Evolutionary conservation across 768 basidiomycete species (phyloP), one percentile per base, ranked within the genome.

Genomic region (Tubosaeta brunneosetosa): DNA sequence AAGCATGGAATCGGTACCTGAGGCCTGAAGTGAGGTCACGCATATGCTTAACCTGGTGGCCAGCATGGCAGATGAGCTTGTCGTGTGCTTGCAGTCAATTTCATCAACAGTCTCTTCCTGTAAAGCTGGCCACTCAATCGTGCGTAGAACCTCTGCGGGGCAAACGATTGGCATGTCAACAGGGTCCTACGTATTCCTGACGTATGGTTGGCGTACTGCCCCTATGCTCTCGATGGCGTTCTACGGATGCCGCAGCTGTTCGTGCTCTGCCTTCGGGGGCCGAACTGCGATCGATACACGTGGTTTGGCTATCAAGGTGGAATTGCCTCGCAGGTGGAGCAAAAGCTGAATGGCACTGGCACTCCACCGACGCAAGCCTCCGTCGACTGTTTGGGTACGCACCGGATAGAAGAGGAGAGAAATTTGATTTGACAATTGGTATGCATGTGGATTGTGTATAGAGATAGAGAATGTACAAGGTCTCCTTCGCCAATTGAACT

Each of bases 261-360:
- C 6, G 50, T 75, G 8, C 66, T 76, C 13, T 52, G 71, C n/a
- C 58, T 67, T 14, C 64, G 74, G 33, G 75, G 75, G 0, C 75
- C 75, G 13, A 56, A 67, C 49, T 70, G 64, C 51, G 51, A 59
- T 38, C 65, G 74, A 48, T 50, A 53, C 44, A 56, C 60, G 36
- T 85, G 84, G 84, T 72, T 85, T 62, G 83, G 85, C 16, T 85
- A 79, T 57, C 74, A 83, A 59, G 83, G 83, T 17, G 83, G 83
- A 10, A 50, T 76, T 16, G 63, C 47, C 27, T 22, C n/a, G n/a
- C 43, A 47, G 10, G 17, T 16, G 27, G 51, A 55, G n/a, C 49
- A 34, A 25, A 53, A 49, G 38, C 50, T 51, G 29, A 19, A 11
- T 14, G 47, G 13, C 17, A 44, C 34, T 5, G 27, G 31, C 6